Conservation (phyloP, 2,329 filamentous ascomycete genomes). For the Fusarium verrucosum region DNA sequence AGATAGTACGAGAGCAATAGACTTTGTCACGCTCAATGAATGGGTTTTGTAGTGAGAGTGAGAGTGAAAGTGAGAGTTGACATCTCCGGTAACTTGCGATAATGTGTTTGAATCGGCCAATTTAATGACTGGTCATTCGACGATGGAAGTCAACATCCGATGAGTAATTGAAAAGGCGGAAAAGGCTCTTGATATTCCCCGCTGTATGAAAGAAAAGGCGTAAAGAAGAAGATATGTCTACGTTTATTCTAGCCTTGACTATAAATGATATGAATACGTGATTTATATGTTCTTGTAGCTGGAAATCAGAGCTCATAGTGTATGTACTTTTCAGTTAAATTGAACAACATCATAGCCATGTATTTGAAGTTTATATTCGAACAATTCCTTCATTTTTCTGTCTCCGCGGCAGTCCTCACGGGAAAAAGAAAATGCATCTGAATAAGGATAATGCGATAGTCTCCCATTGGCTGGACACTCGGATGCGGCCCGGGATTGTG, state of each 20-base stretch:
- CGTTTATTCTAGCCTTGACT: neutral
- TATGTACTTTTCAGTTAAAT: no score
- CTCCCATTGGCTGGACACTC: constrained; percentile 34
- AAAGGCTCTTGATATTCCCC: constrained; percentile 3
- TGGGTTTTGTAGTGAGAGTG: neutral
- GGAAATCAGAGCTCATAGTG: neutral
- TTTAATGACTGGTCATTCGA: neutral
- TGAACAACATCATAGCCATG: no score
- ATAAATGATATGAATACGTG: neutral
- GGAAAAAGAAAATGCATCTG: constrained; percentile 11
- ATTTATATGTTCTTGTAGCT: neutral
- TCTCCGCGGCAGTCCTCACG: constrained; percentile 1
- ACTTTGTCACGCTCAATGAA: constrained; percentile 27
- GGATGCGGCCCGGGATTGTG: constrained; percentile 31
- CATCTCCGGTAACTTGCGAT: neutral
- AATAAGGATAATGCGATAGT: constrained; percentile 25
- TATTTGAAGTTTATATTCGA: neutral
- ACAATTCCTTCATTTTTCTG: neutral
- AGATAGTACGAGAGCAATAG: constrained; percentile 42
- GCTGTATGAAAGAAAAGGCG: neutral
- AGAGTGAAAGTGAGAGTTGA: neutral
- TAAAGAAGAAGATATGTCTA: neutral
- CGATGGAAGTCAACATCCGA: constrained; percentile 18
- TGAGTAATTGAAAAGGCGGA: constrained; percentile 24
- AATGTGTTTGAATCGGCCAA: constrained; percentile 1